Evolutionary conservation across 768 basidiomycete genomes (phyloP).

Genomic region (Gymnopilus junonius): DNA sequence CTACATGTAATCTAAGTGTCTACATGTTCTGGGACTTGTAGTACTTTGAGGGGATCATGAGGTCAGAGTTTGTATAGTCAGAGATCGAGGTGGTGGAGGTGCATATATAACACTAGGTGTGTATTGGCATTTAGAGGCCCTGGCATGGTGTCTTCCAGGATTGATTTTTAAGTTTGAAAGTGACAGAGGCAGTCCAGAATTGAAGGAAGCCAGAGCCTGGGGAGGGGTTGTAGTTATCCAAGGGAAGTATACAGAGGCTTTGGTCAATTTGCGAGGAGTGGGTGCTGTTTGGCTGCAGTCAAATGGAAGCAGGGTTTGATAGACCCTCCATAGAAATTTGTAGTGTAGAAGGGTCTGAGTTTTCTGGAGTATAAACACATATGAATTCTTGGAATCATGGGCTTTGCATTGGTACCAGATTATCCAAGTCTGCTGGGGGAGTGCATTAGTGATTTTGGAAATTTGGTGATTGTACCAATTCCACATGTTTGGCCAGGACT

Average conservation of each 20-base stretch:
- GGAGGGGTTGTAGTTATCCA: neutral
- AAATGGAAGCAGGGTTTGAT: neutral
- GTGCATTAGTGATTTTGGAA: neutral
- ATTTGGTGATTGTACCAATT: neutral
- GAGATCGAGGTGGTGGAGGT: too few species aligned
- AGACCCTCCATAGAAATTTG: too few species aligned
- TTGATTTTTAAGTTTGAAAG: too few species aligned
- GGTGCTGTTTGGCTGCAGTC: slow-evolving; percentile 2
- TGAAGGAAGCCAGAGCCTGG: slow-evolving; percentile 10
- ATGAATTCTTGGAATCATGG: slow-evolving; percentile 5
- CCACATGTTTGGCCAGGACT: neutral
- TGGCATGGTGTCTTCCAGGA: too few species aligned
- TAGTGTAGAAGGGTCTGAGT: neutral
- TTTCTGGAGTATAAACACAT: neutral
- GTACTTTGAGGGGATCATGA: too few species aligned
- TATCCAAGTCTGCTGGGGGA: slow-evolving; percentile 7
- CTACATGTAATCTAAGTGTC: too few species aligned
- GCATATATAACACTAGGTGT: too few species aligned
- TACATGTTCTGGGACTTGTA: too few species aligned
- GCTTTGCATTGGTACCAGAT: slow-evolving; percentile 16
- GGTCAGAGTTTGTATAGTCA: too few species aligned
- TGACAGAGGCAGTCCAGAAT: slow-evolving; percentile 2
- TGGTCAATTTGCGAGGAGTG: neutral
- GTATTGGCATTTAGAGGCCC: too few species aligned
- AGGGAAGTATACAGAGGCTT: neutral